Conservation (phyloP, 257 asterid species). For the Lavandula angustifolia region DNA sequence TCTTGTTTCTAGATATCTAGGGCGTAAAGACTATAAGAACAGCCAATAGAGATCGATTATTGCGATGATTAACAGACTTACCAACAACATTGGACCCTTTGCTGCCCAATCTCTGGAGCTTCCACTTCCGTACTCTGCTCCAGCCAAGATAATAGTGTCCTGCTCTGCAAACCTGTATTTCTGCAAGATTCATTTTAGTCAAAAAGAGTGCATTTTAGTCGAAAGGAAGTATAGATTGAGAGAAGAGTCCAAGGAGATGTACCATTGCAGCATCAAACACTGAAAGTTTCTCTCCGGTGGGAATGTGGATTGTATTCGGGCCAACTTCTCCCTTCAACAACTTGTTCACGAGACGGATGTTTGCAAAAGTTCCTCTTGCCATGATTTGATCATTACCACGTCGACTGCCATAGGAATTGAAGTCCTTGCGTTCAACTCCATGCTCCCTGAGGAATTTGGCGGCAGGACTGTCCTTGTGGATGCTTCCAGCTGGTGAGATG, state of each 20-base stretch:
- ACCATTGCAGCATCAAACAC: constrained; percentile 97
- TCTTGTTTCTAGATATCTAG: neutral
- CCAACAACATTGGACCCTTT: constrained; percentile 97
- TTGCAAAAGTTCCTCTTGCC: constrained; percentile 98
- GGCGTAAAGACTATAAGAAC: too few relatives aligned
- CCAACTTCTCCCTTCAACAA: constrained; percentile 92
- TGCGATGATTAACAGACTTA: constrained; percentile 30
- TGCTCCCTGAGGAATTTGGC: constrained; percentile 74
- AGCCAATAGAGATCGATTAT: neutral
- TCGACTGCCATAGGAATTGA: constrained; percentile 95
- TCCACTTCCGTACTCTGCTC: constrained; percentile 99
- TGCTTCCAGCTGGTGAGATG: constrained; percentile 96
- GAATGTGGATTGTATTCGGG: constrained; percentile 85
- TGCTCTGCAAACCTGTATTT: constrained; percentile 82
- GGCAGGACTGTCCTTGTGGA: constrained; percentile 93
- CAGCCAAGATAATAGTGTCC: constrained; percentile 87
- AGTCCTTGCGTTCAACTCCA: constrained; percentile 82
- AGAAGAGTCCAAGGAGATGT: constrained; percentile 18
- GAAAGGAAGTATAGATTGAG: neutral
- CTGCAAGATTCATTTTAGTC: constrained; percentile 42
- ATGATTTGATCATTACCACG: constrained; percentile 97
- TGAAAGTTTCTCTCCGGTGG: constrained; percentile 75
- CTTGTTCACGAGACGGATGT: constrained; percentile 87
- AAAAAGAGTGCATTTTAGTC: constrained; percentile 10
- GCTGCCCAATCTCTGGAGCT: constrained; percentile 99